phyloP scores from a whole-genome alignment of 805 yeast genomes.

The Wickerhamomyces strasburgensis region DNA sequence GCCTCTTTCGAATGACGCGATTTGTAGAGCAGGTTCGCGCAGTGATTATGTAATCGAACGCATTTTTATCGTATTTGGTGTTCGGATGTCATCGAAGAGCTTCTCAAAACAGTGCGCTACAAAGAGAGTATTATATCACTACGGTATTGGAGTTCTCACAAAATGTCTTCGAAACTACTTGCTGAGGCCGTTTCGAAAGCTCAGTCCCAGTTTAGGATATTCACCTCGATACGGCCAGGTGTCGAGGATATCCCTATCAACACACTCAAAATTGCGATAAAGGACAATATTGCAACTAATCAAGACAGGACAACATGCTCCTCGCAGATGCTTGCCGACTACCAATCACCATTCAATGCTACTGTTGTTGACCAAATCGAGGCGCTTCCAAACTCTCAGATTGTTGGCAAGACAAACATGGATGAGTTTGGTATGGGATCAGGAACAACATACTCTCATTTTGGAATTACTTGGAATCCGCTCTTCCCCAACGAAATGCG shows the following conservation, averaged over 20 bases:
- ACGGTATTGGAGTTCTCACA: too few relatives aligned
- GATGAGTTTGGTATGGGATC: conserved; percentile 99
- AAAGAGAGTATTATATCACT: too few relatives aligned
- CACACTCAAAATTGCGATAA: conserved; percentile 42
- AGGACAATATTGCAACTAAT: conserved; percentile 75
- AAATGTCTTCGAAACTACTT: too few relatives aligned
- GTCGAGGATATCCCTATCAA: neutral
- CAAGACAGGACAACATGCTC: conserved; percentile 74
- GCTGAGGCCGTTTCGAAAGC: conserved; percentile 20
- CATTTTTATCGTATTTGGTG: neutral
- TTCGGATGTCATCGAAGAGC: neutral
- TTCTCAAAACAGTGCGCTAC: neutral
- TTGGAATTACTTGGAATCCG: conserved; percentile 58
- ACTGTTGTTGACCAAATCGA: conserved; percentile 59
- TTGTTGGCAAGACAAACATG: conserved; percentile 81
- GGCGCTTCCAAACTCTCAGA: conserved; percentile 39
- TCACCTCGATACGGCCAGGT: conserved; percentile 34
- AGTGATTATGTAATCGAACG: too few relatives aligned
- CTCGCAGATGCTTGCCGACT: conserved; percentile 56
- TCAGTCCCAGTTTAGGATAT: conserved; percentile 34
- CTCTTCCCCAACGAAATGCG: conserved; percentile 33
- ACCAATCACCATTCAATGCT: conserved; percentile 75
- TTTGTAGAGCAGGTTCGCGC: neutral
- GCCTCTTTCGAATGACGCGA: neutral
- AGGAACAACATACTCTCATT: conserved; percentile 48